Percentiles rank a stretch among this genome's conserved stretches.
phyloP scores from a whole-genome alignment of 1,139 yeast genomes.

The Suhomyces chickasaworum region DNA sequence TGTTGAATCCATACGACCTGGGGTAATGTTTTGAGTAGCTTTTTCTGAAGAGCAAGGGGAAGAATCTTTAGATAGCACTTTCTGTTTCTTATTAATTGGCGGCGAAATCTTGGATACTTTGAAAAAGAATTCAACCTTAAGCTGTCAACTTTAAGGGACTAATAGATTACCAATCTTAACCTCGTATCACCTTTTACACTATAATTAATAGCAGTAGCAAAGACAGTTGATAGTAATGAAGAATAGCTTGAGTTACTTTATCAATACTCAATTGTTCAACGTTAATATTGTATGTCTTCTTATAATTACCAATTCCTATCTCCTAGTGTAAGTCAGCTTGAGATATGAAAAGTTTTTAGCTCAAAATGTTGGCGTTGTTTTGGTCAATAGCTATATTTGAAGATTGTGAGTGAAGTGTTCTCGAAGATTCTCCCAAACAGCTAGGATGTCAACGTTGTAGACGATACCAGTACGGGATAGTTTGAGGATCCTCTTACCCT shows the following conservation, averaged over 20 bases:
- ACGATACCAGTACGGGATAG: slow-evolving; percentile 2
- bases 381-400: background rate
- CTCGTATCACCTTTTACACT: background rate
- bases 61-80: slow-evolving; percentile 6
- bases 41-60: background rate
- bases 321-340: background rate
- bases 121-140: background rate
- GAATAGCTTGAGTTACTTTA: background rate
- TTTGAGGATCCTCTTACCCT: slow-evolving; percentile 2
- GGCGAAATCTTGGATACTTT: slow-evolving; percentile 14
- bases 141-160: background rate
- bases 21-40: background rate
- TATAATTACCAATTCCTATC: background rate
- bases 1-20: slow-evolving; percentile 30
- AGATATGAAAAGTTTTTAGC: background rate
- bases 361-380: background rate
- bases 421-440: background rate
- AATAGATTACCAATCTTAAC: background rate
- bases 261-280: background rate
- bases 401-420: background rate
- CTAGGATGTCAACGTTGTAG: background rate
- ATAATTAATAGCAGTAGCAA: background rate
- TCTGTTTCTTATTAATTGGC: slow-evolving; percentile 16
- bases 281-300: background rate
- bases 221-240: background rate